phyloP scores from a whole-genome alignment of 306 rosid genomes.

The Spatholobus suberectus region DNA sequence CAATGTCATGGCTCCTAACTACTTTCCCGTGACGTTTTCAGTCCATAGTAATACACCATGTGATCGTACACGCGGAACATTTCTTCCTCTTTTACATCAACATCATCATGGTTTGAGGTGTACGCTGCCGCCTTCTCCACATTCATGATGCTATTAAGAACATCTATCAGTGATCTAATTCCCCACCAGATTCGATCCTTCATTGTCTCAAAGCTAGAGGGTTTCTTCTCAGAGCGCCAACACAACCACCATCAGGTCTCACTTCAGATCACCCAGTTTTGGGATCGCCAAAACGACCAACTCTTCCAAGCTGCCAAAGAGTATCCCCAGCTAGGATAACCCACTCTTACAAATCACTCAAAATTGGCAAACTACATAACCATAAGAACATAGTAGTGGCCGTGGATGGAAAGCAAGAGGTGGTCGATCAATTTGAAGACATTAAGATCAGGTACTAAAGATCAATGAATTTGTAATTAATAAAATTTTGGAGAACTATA shows the following conservation, averaged over 20 bases:
- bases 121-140: conserved; percentile 52
- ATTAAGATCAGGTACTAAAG: too few species aligned
- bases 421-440: conserved; percentile 43
- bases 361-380: conserved; percentile 26
- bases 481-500: too few species aligned
- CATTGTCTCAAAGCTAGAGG: conserved; percentile 16
- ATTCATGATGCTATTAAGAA: conserved; percentile 45
- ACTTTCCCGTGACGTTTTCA: too few species aligned
- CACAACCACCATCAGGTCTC: neutral
- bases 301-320: conserved; percentile 37
- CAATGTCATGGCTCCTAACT: too few species aligned
- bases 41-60: too few species aligned
- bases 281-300: conserved; percentile 36
- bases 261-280: conserved; percentile 4
- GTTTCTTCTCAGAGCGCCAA: neutral
- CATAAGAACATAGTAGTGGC: neutral
- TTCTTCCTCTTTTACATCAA: conserved; percentile 25
- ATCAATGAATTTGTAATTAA: too few species aligned
- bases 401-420: conserved; percentile 34
- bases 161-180: conserved; percentile 44
- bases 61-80: neutral
- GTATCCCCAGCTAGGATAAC: conserved; percentile 32
- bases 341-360: conserved; percentile 36
- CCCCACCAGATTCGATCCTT: conserved; percentile 22
- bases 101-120: conserved; percentile 55